Evolutionary conservation across 208 protist species (phyloP), one percentile per base, ranked within the genome.

Genomic region (Acanthamoeba pearcei): DNA sequence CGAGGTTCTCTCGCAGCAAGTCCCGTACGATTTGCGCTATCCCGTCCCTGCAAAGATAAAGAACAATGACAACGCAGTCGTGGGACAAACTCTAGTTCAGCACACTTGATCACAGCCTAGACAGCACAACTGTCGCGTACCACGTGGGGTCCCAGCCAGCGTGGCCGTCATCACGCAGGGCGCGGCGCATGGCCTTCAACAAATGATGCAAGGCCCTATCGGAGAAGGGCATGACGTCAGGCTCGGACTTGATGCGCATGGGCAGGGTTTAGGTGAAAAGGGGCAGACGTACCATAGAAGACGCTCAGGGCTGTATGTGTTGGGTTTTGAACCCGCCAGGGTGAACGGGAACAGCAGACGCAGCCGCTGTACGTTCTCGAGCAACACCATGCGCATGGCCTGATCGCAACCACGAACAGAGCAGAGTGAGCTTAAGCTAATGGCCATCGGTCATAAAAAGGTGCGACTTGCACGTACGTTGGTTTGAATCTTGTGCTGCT

Each of bases 101-200:
- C 29, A 6, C 60, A 66, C 64, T 62, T 24, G 22, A 62, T 27
- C 17, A 49, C 19, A 1, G 22, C 17, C 22, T 8, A 32, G 42
- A 82, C 72, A 46, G 42, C 38, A 35, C 4, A 32, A 13, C 4
- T 35, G 62, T 24, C 24, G 62, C 1, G 29, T 91, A 91, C 83
- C 83, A 91, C 42, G 83, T 91, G 42, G 83, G 83, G 24, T 91
- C 83, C 83, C 83, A 91, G 29, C 83, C 83, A 29, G 76, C 76
- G 6, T 91, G 83, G 42, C 60, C 83, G 42, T 91, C 60, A 32
- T 91, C 83, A 55, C 83, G 51, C 19, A 42, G 22, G 19, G 83
- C 83, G 8, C 83, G 49, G 6, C 83, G 51, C 60, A 70, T 91
- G 29, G 83, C 51, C 42, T 91, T 91, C 24, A 91, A 22, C 24